These are phyloP conservation scores for Yamadazyma buinensis DNA, from an alignment of 1,139 yeast genomes.

Conservation along the genomic window DNA sequence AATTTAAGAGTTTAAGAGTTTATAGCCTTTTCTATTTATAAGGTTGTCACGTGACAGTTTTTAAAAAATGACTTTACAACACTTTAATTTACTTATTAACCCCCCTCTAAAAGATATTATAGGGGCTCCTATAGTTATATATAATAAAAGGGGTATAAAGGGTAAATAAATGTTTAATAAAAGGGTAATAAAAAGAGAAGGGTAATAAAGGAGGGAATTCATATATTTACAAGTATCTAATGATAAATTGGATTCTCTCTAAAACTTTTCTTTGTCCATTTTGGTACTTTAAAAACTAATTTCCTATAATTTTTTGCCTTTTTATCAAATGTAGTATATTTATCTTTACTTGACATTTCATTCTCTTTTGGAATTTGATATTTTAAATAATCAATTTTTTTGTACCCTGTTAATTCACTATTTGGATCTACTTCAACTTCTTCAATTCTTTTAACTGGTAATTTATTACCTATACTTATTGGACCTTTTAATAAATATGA, in stretches of 20 bases:
- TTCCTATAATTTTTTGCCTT: slow-evolving; percentile 78
- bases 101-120: no score
- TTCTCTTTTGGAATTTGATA: slow-evolving; percentile 68
- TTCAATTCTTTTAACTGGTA: slow-evolving; percentile 5
- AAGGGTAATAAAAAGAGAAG: no score
- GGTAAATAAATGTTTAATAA: no score
- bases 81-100: no score
- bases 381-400: slow-evolving; percentile 51
- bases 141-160: no score
- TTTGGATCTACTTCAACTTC: background rate
- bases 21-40: no score
- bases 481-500: slow-evolving; percentile 2
- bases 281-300: slow-evolving; percentile 80
- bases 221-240: slow-evolving; percentile 22
- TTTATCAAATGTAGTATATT: slow-evolving; percentile 82
- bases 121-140: no score
- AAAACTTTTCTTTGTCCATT: slow-evolving; percentile 83
- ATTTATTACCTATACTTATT: slow-evolving; percentile 1
- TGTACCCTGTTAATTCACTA: slow-evolving; percentile 35
- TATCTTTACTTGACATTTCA: slow-evolving; percentile 78
- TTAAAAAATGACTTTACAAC: no score
- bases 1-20: no score
- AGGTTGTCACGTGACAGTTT: no score
- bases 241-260: slow-evolving; percentile 79
- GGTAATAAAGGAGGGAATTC: background rate